These are phyloP conservation scores for Picea abies DNA, from an alignment of 83 land plant genomes.

Conservation along the genomic window DNA sequence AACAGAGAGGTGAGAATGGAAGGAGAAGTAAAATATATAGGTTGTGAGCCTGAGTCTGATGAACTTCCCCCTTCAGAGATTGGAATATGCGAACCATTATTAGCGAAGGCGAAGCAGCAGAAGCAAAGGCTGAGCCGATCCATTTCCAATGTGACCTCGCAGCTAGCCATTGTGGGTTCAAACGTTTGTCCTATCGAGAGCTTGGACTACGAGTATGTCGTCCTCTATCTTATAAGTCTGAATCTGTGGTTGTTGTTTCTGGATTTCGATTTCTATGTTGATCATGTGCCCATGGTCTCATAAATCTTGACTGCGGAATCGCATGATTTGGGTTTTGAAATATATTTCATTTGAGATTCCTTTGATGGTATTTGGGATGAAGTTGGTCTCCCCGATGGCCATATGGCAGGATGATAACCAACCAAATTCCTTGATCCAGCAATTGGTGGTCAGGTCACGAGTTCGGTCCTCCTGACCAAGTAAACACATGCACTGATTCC, in stretches of 20 bases:
- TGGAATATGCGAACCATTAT: slow-evolving; percentile 3
- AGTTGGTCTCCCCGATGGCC: too few species aligned
- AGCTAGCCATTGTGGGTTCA: slow-evolving; percentile 77
- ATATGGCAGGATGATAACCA: too few species aligned
- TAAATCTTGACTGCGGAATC: neutral
- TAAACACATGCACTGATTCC: too few species aligned
- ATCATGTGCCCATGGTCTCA: neutral
- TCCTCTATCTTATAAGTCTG: neutral
- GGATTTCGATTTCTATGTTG: neutral
- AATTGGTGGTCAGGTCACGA: too few species aligned
- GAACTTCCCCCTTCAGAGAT: neutral
- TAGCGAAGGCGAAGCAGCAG: neutral
- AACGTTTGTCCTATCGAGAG: slow-evolving; percentile 70
- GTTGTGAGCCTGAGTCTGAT: neutral
- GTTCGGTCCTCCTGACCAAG: too few species aligned
- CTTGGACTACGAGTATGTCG: slow-evolving; percentile 80
- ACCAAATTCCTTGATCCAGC: too few species aligned
- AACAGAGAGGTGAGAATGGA: too few species aligned
- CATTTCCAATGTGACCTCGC: slow-evolving; percentile 49
- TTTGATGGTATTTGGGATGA: too few species aligned
- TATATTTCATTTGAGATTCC: too few species aligned
- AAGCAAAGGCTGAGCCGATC: slow-evolving; percentile 5
- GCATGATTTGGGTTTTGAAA: too few species aligned
- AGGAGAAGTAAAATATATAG: too few species aligned
- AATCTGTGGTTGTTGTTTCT: neutral